Evolutionary conservation across 768 basidiomycete genomes (phyloP), one percentile per base, ranked within the genome.

Genomic region (Xerocomus spinulosus): DNA sequence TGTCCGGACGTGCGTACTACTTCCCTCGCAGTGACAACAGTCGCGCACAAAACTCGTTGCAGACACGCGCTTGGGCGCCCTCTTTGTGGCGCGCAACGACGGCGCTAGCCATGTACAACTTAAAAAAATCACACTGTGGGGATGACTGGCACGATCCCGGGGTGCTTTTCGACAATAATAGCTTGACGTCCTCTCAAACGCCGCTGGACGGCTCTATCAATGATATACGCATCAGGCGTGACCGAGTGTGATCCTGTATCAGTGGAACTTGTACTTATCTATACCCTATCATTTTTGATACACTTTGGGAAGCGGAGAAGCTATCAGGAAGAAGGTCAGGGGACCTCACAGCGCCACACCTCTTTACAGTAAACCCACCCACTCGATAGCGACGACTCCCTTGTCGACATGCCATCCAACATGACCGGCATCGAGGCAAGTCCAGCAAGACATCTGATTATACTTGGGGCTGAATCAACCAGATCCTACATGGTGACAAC

Each of bases 61-160:
- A 73, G 73, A 67, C 37, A 70, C 69, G 15, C 68, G 68, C n/a
- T 49, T 73, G 17, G 73, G 73, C 17, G 71, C 70, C 8, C 48
- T 74, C 17, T 73, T 74, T 44, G 69, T 74, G 28, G 69, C 66
- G 32, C 67, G 58, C 32, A 61, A 56, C 29, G 51, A 53, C n/a
- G 66, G 62, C 3, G 23, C 42, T 8, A 60, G 58, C n/a, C 60
- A 51, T 13, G 55, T 74, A 7, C 70, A 72, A 48, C 51, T 74
- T 46, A 64, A 55, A 50, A 71, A 70, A 50, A 62, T 74, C 7
- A 72, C 73, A 0, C 40, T 74, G 28, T 73, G 73, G 71, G 73
- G 68, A 21, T 73, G 51, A 69, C 36, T 17, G 0, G 12, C 5
- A 6, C 12, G 14, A 20, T 8, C 20, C 20, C 35, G 17, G 21